A percentile compares a stretch with the other conserved stretches of the same genome.
Evolutionary conservation across 148 eudicot species (phyloP).

Genomic region (Spergularia bocconei): DNA sequence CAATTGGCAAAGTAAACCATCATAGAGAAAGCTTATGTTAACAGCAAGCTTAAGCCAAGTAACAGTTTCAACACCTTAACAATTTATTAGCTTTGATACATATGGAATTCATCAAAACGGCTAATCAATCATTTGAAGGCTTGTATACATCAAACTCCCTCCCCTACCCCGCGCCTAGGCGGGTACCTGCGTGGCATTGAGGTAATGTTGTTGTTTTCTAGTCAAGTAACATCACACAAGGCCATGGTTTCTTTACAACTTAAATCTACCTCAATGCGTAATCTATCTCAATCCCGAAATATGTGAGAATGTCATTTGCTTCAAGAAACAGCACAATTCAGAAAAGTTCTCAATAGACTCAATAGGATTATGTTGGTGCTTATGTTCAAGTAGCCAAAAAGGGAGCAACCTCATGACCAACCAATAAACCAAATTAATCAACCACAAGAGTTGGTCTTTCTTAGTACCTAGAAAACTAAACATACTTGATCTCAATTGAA

Average conservation of each 20-base stretch:
- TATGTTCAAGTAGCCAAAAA: no score
- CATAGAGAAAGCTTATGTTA: neutral
- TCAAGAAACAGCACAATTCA: no score
- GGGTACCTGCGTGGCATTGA: neutral
- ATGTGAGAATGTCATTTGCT: no score
- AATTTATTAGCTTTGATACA: no score
- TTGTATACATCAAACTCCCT: neutral
- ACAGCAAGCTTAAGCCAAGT: neutral
- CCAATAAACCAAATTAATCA: neutral
- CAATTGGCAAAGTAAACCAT: neutral
- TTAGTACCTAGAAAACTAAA: no score
- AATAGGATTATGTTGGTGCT: no score
- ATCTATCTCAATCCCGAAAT: no score
- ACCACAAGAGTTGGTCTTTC: neutral
- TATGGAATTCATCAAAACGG: neutral
- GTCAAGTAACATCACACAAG: neutral
- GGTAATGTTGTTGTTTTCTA: neutral
- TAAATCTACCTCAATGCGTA: neutral
- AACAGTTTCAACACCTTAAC: no score
- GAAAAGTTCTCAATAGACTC: no score
- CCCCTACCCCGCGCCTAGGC: neutral
- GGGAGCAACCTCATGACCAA: no score
- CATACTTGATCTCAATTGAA: no score
- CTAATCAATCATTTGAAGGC: neutral
- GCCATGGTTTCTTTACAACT: neutral